Percentiles rank a stretch among this genome's conserved stretches.
phyloP scores from a whole-genome alignment of 352 stramenopile genomes.

The Pythium phragmiticola region DNA sequence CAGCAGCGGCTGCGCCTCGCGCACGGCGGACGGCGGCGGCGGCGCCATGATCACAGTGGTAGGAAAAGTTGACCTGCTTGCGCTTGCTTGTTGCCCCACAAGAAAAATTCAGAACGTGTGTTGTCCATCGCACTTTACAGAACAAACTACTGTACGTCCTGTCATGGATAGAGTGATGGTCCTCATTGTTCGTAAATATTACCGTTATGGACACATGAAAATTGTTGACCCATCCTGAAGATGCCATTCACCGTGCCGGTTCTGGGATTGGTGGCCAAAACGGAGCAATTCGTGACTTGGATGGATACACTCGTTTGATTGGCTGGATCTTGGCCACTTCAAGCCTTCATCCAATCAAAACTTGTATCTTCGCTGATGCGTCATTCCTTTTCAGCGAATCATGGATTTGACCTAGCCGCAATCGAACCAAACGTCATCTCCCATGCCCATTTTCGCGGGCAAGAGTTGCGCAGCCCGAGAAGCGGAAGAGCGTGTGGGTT shows the following conservation, averaged over 20 bases:
- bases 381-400: constrained; percentile 16
- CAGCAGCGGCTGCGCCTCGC: constrained; percentile 23
- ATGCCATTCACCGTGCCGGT: constrained; percentile 13
- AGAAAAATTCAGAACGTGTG: constrained; percentile 8
- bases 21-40: background rate
- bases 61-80: background rate
- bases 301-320: constrained; percentile 29
- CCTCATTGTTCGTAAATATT: background rate
- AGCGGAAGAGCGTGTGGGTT: constrained; percentile 14
- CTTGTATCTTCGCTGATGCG: constrained; percentile 14
- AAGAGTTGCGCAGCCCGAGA: constrained; percentile 7
- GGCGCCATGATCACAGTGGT: background rate
- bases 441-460: constrained; percentile 5
- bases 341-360: constrained; percentile 21
- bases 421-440: constrained; percentile 24
- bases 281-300: constrained; percentile 25
- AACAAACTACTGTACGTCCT: constrained; percentile 2
- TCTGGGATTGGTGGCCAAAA: constrained; percentile 20
- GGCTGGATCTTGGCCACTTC: constrained; percentile 8
- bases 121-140: constrained; percentile 13
- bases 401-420: background rate
- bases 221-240: background rate
- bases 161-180: constrained; percentile 5
- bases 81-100: constrained; percentile 1
- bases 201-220: constrained; percentile 4